phyloP scores from a whole-genome alignment of 192 early-diverging fungal genomes.

The Coemansia sp. region DNA sequence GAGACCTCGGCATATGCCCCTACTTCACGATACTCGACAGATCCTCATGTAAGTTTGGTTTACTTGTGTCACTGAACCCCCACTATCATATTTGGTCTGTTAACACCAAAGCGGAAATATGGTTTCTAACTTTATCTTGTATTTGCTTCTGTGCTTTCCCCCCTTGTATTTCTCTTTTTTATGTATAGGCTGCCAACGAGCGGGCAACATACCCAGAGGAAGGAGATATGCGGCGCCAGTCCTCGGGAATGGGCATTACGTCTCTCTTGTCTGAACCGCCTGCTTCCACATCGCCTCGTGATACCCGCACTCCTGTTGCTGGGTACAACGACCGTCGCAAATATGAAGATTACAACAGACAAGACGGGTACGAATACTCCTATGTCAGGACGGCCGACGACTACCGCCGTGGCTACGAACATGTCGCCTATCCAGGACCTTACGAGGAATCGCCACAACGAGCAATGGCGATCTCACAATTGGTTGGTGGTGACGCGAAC shows the following conservation, averaged over 20 bases:
- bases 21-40: constrained; percentile 1
- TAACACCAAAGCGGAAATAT: not conserved
- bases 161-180: not conserved
- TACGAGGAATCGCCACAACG: constrained; percentile 19
- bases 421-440: constrained; percentile 11
- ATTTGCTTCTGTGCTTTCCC: not conserved
- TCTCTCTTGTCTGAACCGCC: constrained; percentile 35
- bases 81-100: not conserved
- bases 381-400: constrained; percentile 6
- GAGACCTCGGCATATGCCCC: constrained; percentile 6
- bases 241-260: constrained; percentile 43
- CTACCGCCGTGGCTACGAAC: constrained; percentile 18
- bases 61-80: not conserved
- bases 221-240: constrained; percentile 6
- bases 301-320: constrained; percentile 5
- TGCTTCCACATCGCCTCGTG: not conserved
- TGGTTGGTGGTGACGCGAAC: constrained; percentile 26
- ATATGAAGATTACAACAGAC: constrained; percentile 17
- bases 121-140: not conserved
- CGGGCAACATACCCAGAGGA: constrained; percentile 18
- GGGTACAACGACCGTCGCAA: constrained; percentile 6
- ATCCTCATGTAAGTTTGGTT: constrained; percentile 27
- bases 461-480: constrained; percentile 52
- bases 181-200: constrained; percentile 12
- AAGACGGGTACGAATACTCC: constrained; percentile 15